Base-by-base conservation (phyloP, 2,329 filamentous ascomycete genomes). In the Beauveria bassiana region DNA sequence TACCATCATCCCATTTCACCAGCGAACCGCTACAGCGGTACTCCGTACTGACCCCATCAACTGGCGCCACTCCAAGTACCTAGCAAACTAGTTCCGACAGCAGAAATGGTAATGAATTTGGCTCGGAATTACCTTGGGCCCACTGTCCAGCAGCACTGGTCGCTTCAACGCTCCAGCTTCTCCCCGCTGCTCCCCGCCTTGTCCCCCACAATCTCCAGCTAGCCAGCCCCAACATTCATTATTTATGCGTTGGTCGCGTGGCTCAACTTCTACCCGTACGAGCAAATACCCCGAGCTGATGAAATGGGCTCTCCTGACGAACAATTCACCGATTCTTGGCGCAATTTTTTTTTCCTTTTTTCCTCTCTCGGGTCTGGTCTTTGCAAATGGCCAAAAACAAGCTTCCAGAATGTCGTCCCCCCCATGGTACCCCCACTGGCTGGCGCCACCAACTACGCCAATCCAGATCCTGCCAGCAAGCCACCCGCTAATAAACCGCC, bases 151-250 rank as follows among this genome's bases (percentile, higher is more conserved):
- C 47, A 50, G 26, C 47, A 50, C 47, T 31, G 47, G 24, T 26
- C 47, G 16, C 47, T 26, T n/a, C 34, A 38, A 9, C n/a, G 28
- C 14, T 50, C 28, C 7, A 50, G 24, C 24, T 34, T 20, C 49
- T 34, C 31, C 10, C 50, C n/a, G n/a, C 14, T 14, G 47, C 50
- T 55, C 52, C 54, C 54, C 55, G 55, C 55, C 28, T 46, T 7
- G 40, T 40, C 55, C 55, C 55, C 55, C 55, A 57, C 55, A 57
- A 49, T 22, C 55, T 26, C 45, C 54, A 57, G 43, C 54, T 57
- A 43, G n/a, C 54, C 54, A 26, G 42, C 43, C 43, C 55, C 43
- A 40, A 9, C 43, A 20, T 31, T n/a, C 42, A 22, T 55, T 10
- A 34, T 57, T 57, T n/a, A 55, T 43, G 43, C 42, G 42, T 57